phyloP scores from a whole-genome alignment of 139 green algal genomes.

The Yamagishiella unicocca region DNA sequence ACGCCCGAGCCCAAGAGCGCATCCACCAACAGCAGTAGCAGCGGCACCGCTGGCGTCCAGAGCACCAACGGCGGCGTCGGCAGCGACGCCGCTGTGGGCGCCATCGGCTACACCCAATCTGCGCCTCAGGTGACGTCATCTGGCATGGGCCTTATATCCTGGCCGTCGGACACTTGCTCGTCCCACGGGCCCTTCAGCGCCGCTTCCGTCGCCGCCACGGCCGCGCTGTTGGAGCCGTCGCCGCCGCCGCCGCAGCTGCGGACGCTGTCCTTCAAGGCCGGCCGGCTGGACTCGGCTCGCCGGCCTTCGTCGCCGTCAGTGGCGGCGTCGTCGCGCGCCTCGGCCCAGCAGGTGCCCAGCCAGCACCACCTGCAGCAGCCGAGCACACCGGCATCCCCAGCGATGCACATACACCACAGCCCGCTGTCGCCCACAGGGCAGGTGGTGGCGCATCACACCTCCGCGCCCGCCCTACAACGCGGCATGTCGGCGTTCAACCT shows the following conservation, averaged over 20 bases:
- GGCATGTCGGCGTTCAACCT: slow-evolving; percentile 25
- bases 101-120: too few relatives aligned
- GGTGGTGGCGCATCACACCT: not conserved
- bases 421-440: not conserved
- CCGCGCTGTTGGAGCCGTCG: not conserved
- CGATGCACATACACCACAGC: too few relatives aligned
- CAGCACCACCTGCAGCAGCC: not conserved
- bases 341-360: not conserved
- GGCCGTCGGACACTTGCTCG: not conserved
- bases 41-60: not conserved
- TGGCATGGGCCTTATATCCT: not conserved
- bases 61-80: not conserved
- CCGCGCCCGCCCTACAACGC: not conserved
- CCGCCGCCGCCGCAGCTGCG: not conserved
- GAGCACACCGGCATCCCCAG: too few relatives aligned
- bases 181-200: not conserved
- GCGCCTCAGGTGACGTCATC: too few relatives aligned
- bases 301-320: not conserved
- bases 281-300: not conserved
- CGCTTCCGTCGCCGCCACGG: not conserved
- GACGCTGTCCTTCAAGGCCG: not conserved
- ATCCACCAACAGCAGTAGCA: not conserved
- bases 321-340: not conserved
- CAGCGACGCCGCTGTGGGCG: too few relatives aligned
- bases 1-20: too few relatives aligned